These are phyloP conservation scores for Harrya chromipes DNA, from an alignment of 768 basidiomycete species.

Conservation along the genomic window DNA sequence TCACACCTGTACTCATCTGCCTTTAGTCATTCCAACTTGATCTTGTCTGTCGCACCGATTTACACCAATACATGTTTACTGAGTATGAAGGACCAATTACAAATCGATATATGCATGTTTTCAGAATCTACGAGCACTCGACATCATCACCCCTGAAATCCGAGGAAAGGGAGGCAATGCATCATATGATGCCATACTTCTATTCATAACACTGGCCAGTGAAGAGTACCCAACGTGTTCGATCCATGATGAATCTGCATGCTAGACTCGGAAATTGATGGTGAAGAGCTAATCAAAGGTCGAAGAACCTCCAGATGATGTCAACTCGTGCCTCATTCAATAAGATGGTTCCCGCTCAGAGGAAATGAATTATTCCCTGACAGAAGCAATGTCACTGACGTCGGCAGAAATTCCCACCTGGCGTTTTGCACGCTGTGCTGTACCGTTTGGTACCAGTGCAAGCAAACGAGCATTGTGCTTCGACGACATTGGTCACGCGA, in stretches of 20 bases:
- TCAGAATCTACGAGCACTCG: neutral
- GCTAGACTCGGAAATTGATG: neutral
- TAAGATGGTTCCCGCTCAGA: neutral
- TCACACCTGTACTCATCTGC: constrained; percentile 20
- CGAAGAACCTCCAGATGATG: neutral
- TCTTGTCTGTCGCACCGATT: constrained; percentile 19
- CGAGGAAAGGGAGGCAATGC: neutral
- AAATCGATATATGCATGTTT: constrained; percentile 1
- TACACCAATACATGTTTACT: constrained; percentile 19
- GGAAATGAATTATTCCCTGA: neutral
- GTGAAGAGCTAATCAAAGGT: neutral
- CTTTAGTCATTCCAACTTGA: constrained; percentile 8
- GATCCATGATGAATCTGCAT: neutral
- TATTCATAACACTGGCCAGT: too few relatives aligned
- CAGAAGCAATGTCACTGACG: neutral
- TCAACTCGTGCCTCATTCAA: neutral
- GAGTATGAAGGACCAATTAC: constrained; percentile 19
- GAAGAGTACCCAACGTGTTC: neutral
- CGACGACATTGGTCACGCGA: neutral
- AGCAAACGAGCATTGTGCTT: neutral
- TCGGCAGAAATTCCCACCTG: neutral
- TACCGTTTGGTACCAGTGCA: neutral
- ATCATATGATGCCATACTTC: too few relatives aligned
- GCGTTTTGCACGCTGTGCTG: neutral
- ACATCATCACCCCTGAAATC: neutral